Percentiles rank a stretch among this genome's conserved stretches.
Evolutionary conservation across 768 basidiomycete species (phyloP).

Genomic region (Cyclocybe aegerita): DNA sequence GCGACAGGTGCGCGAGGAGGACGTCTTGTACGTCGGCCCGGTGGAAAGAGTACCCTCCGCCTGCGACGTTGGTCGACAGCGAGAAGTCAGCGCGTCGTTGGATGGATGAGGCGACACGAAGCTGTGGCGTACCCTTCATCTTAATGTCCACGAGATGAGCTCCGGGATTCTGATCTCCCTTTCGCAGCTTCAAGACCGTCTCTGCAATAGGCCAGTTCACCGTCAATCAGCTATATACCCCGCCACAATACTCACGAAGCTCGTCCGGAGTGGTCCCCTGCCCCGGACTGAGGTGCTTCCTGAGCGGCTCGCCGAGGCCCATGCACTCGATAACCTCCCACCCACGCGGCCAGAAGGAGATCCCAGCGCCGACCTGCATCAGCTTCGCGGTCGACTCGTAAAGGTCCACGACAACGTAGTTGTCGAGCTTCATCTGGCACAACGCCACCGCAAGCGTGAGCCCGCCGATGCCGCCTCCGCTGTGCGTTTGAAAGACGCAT

Average conservation of each 20-base stretch:
- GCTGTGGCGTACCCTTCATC: constrained; percentile 11
- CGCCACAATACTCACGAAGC: neutral
- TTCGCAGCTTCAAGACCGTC: constrained; percentile 3
- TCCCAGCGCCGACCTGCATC: constrained; percentile 45
- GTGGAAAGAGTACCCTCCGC: constrained; percentile 32
- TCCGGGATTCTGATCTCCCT: constrained; percentile 9
- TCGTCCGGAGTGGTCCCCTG: neutral
- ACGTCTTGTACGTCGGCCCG: constrained; percentile 50
- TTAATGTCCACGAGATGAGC: neutral
- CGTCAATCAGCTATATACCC: neutral
- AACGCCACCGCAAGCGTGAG: constrained; percentile 23
- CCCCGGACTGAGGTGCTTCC: constrained; percentile 1
- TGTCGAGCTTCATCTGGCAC: constrained; percentile 1
- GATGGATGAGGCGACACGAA: constrained; percentile 16
- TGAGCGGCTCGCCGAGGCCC: constrained; percentile 27
- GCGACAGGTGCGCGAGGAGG: constrained; percentile 41
- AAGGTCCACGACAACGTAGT: constrained; percentile 36
- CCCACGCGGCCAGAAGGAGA: constrained; percentile 36
- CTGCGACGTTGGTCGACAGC: constrained; percentile 1
- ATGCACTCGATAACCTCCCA: constrained; percentile 39
- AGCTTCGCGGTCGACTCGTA: constrained; percentile 43
- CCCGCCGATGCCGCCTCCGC: constrained; percentile 36
- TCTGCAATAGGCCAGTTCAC: neutral
- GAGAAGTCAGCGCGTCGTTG: constrained; percentile 12
- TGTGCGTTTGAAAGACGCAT: constrained; percentile 2